These are phyloP conservation scores for Sphagnum magellanicum DNA, from an alignment of 228 moss, liverwort and hornwort genomes.

Conservation along the genomic window DNA sequence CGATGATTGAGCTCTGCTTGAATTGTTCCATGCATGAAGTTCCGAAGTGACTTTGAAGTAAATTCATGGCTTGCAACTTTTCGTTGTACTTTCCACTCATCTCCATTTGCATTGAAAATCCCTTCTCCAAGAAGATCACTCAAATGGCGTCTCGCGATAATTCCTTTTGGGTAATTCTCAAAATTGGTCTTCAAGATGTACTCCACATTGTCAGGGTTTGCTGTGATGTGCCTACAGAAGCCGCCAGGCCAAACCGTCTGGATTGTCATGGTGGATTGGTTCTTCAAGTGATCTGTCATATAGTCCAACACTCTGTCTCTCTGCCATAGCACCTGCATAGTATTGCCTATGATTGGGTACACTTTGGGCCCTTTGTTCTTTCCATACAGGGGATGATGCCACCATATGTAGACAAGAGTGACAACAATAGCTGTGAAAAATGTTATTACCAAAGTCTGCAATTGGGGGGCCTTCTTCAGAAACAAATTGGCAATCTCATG, in stretches of 20 bases:
- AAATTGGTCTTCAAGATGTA: slow-evolving; percentile 30
- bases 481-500: no score
- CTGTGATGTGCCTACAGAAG: neutral
- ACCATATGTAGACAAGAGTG: slow-evolving; percentile 4
- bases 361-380: slow-evolving; percentile 12
- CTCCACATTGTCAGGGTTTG: slow-evolving; percentile 16
- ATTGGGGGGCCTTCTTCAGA: neutral
- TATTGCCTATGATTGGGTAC: slow-evolving; percentile 12
- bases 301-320: slow-evolving; percentile 3
- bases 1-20: slow-evolving; percentile 12
- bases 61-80: slow-evolving; percentile 21
- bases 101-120: slow-evolving; percentile 24
- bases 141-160: neutral
- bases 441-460: neutral
- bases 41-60: slow-evolving; percentile 17
- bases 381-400: slow-evolving; percentile 16
- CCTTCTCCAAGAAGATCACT: slow-evolving; percentile 18
- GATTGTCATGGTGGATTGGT: slow-evolving; percentile 11
- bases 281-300: slow-evolving; percentile 3
- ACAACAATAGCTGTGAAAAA: neutral
- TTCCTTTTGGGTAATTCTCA: slow-evolving; percentile 30
- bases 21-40: slow-evolving; percentile 2
- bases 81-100: slow-evolving; percentile 20
- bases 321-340: neutral
- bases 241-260: slow-evolving; percentile 10